Conservation (phyloP, 139 green algal genomes). For the Monoraphidium neglectum region DNA sequence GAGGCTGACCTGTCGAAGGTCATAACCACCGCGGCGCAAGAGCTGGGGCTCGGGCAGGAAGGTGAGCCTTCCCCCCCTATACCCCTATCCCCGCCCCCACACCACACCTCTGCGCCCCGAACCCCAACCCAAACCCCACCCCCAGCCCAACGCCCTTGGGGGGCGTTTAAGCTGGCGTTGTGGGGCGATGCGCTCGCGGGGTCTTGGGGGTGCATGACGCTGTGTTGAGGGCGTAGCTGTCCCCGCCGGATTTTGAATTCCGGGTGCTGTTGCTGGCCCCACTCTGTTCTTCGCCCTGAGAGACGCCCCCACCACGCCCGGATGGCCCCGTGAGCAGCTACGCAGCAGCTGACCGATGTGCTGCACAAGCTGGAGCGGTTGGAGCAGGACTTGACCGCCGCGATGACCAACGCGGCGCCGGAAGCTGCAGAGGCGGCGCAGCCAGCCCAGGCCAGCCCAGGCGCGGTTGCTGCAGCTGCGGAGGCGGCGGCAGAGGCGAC, state of each 20-base stretch:
- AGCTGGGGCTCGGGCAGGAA: not conserved
- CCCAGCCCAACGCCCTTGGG: no score
- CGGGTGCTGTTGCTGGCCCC: no score
- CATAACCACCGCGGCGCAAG: not conserved
- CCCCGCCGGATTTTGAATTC: no score
- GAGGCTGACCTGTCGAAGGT: not conserved
- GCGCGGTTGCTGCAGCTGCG: not conserved
- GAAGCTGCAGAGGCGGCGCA: not conserved
- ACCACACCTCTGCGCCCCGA: not conserved
- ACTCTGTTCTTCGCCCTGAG: not conserved
- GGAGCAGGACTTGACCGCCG: constrained; percentile 20
- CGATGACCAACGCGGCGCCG: not conserved
- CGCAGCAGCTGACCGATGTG: constrained; percentile 17
- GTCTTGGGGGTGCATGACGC: no score
- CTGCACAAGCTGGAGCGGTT: constrained; percentile 31
- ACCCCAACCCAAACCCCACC: no score
- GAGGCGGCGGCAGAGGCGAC: not conserved
- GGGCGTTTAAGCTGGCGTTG: no score
- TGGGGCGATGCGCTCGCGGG: no score
- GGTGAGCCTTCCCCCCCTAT: no score
- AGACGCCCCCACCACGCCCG: no score
- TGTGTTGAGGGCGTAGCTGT: no score
- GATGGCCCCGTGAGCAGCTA: no score
- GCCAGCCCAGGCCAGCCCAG: constrained; percentile 2
- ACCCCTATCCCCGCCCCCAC: no score